Base-by-base conservation (phyloP, 495 filamentous ascomycete species). In the Talaromyces nanjingensis region DNA sequence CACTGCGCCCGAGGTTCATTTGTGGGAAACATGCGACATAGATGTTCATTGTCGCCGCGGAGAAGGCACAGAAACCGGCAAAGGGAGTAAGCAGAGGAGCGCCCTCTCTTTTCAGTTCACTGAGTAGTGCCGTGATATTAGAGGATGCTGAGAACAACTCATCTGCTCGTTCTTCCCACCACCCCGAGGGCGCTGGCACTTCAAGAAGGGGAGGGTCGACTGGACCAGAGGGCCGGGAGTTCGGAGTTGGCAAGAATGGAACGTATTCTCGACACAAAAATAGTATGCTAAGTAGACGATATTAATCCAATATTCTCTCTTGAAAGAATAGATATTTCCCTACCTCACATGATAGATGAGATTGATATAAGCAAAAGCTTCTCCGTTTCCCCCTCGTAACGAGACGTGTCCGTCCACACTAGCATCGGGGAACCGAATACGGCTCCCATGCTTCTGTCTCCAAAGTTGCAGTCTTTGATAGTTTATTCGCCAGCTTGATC, bases 251-350 rank as follows among this genome's bases (percentile, higher is more conserved):
- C 37, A 71, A 27, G 14, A 71, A 71, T 6, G 69, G 69, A 24
- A 71, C 67, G 60, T 71, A 71, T 62, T 71, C 69, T 6, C 69
- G 65, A n/a, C 67, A 64, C 9, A 71, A 65, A 62, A 71, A 67
- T 2, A 71, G 31, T 9, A 67, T 69, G 18, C 31, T 42, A 2
- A 34, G 54, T 25, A 4, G 6, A 49, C 6, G 12, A 0, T 9
- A 6, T 20, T 49, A 49, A 20, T 6, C 39, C 39, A 49, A 6
- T 49, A 49, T 49, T 18, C 4, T 42, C 29, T 42, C 4, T 54
- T n/a, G 16, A 31, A 37, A 14, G 52, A 20, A 29, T 55, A 0
- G 20, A 5, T 25, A 25, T 9, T 24, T 29, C 27, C 64, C 11
- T 65, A 70, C 68, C 66, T 64, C 1, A 68, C 47, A 29, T 65